Base-by-base conservation (phyloP, 129 eudicot genomes). In the Artemisia annua region DNA sequence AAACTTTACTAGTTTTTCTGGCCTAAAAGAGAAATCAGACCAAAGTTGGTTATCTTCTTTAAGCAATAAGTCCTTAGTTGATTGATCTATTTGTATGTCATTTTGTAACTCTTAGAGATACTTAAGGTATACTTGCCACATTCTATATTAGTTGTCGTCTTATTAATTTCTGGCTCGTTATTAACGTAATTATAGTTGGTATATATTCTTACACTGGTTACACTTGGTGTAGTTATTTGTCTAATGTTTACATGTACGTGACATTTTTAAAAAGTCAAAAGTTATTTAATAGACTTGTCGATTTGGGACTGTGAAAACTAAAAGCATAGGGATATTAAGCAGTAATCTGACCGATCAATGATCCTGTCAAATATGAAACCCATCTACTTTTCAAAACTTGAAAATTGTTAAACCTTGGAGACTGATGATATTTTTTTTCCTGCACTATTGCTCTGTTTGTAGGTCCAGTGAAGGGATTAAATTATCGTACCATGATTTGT, bases 391-490 rank as follows among this genome's bases (percentile, higher is more conserved):
- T 35, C 43, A 35, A 35, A 35, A 35, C 43, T 35, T 35, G 64
- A 59, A 9, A 24, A 20, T 10, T 20, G n/a, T 59, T 59, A 5
- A 17, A 17, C 60, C 26, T 11, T 55, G 13, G 11, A 20, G 10
- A 55, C 12, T 16, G 61, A 8, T 56, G 28, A 17, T 8, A 56
- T 17, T 56, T 56, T 6, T n/a, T 56, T 18, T 17, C 61, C 61
- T 56, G 13, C 28, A 18, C 61, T 17, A 56, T 18, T 56, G 4
- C 4, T 18, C 28, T 24, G 16, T 48, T 30, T 32, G 49, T 63
- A 28, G 67, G 67, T 63, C 48, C 49, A 32, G 49, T 28, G 22
- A 15, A 26, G 49, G 68, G 22, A 63, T 63, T 32, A 32, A 63
- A 15, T 63, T 63, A 14, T 22, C 44, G 14, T 60, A 24, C 65